Percentiles rank a stretch among this genome's conserved stretches.
These are phyloP conservation scores for Epichloe typhina DNA, from an alignment of 2,329 filamentous ascomycete genomes.

Conservation along the genomic window DNA sequence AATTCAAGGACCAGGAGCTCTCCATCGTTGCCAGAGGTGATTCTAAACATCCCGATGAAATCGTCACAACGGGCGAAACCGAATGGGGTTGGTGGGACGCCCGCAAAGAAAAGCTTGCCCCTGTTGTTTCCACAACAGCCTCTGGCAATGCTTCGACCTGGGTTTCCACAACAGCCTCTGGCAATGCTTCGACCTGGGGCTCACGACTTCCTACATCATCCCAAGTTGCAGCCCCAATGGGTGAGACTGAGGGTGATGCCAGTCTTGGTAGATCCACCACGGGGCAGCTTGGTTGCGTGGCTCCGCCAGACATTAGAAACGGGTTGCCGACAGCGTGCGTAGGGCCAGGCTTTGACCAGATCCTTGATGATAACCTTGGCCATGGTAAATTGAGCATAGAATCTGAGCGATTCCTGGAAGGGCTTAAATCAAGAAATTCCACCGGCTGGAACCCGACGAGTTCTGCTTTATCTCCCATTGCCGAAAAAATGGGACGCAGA, in stretches of 20 bases:
- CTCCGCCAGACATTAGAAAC: neutral
- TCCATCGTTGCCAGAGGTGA: conserved; percentile 10
- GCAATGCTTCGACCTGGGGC: neutral
- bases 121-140: neutral
- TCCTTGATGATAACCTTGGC: conserved; percentile 3
- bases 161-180: neutral
- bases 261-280: no score
- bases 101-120: neutral
- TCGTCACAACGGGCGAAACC: conserved; percentile 11
- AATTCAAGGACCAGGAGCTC: conserved; percentile 6
- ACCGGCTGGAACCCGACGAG: neutral
- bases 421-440: neutral
- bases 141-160: neutral
- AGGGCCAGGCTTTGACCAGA: conserved; percentile 4
- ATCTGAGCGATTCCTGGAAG: conserved; percentile 8
- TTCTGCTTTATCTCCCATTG: neutral
- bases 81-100: conserved; percentile 15
- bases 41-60: conserved; percentile 10
- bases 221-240: neutral
- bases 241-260: no score
- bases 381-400: conserved; percentile 3
- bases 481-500: neutral
- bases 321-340: conserved; percentile 4
- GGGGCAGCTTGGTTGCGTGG: neutral
- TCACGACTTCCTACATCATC: neutral